Evolutionary conservation across 441 rosid species (phyloP).

Genomic region (Adansonia madagascariensis): DNA sequence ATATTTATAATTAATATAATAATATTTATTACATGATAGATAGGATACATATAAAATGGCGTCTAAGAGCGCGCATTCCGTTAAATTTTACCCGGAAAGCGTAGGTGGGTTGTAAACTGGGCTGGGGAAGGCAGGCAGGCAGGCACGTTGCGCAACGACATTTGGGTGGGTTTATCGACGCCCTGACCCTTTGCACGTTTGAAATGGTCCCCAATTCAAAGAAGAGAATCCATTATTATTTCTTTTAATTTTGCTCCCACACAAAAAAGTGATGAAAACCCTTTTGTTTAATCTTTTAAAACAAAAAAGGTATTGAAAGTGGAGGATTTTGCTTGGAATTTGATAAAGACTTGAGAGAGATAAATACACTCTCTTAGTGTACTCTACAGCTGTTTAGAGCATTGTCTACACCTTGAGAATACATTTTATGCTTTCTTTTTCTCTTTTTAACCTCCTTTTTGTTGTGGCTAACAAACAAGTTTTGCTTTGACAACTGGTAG

Average conservation of each 20-base stretch:
- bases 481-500: constrained; percentile 23
- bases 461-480: neutral
- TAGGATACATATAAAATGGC: no score
- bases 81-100: constrained; percentile 22
- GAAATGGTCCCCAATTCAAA: constrained; percentile 16
- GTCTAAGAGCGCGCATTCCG: constrained; percentile 37
- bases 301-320: neutral
- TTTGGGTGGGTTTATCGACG: constrained; percentile 7
- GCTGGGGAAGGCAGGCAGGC: constrained; percentile 9
- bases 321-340: constrained; percentile 5
- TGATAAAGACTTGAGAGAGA: neutral
- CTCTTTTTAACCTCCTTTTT: neutral
- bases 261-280: no score
- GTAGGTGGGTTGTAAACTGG: neutral
- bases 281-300: neutral
- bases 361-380: neutral
- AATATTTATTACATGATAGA: no score
- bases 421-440: neutral
- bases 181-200: constrained; percentile 19
- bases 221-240: neutral
- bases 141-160: constrained; percentile 20
- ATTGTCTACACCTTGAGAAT: constrained; percentile 11
- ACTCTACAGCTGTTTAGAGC: neutral
- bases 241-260: neutral
- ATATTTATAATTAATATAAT: no score